These are phyloP conservation scores for Vitis hybrid DNA, from an alignment of 177 flowering plant species.

Conservation along the genomic window DNA sequence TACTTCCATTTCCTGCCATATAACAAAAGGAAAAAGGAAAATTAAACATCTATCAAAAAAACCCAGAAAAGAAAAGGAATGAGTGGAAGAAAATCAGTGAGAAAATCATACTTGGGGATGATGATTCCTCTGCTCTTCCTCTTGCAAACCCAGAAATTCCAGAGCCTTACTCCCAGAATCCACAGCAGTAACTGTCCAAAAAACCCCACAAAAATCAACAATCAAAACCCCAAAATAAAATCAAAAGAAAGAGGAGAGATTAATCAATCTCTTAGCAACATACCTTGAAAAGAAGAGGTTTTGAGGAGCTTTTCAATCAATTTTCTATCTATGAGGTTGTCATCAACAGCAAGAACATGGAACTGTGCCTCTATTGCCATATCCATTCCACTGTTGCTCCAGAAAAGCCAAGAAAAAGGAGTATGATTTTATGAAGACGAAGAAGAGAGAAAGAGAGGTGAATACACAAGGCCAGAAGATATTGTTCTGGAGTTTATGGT, in stretches of 20 bases:
- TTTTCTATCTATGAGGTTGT: slow-evolving; percentile 51
- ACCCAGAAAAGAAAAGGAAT: not conserved
- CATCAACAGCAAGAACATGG: slow-evolving; percentile 67
- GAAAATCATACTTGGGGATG: slow-evolving; percentile 15
- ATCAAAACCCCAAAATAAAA: slow-evolving; percentile 1
- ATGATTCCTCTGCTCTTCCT: slow-evolving; percentile 16
- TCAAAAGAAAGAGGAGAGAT: not conserved
- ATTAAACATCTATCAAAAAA: not conserved
- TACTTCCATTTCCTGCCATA: slow-evolving; percentile 29
- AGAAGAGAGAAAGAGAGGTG: not conserved
- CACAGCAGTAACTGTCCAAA: slow-evolving; percentile 48
- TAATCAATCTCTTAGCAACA: not conserved
- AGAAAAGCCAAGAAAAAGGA: not conserved
- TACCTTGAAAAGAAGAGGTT: slow-evolving; percentile 58
- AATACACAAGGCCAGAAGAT: not conserved
- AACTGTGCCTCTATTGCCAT: slow-evolving; percentile 30
- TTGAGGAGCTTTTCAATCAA: slow-evolving; percentile 57
- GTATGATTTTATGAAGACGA: not conserved
- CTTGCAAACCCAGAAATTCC: slow-evolving; percentile 46
- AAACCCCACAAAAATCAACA: not conserved
- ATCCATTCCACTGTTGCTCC: slow-evolving; percentile 10
- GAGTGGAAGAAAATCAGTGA: not conserved
- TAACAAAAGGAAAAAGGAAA: not conserved
- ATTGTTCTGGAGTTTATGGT: too few species aligned
- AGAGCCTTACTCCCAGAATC: slow-evolving; percentile 55